Conservation (phyloP, 352 stramenopile species). For the Phytopythium delawarense region DNA sequence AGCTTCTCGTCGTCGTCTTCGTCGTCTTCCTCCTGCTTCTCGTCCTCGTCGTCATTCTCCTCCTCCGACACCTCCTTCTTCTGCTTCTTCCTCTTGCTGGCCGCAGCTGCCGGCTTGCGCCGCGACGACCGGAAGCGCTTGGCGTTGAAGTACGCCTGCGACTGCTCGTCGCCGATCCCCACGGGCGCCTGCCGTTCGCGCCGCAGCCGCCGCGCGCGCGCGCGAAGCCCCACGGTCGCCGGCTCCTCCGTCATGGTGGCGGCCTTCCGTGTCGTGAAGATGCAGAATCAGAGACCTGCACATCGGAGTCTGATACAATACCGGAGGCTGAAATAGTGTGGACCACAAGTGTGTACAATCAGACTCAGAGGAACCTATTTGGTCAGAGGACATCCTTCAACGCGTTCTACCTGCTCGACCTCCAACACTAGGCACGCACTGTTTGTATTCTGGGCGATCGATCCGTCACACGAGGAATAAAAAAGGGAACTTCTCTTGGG, state of each 20-base stretch:
- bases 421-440: too few relatives aligned
- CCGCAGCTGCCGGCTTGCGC: slow-evolving; percentile 8
- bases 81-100: background rate
- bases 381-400: too few relatives aligned
- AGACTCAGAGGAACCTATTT: too few relatives aligned
- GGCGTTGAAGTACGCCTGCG: slow-evolving; percentile 39
- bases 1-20: slow-evolving; percentile 11
- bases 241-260: background rate
- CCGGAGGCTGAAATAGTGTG: too few relatives aligned
- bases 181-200: slow-evolving; percentile 9
- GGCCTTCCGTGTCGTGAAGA: too few relatives aligned
- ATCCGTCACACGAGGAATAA: slow-evolving; percentile 1
- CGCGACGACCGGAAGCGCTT: slow-evolving; percentile 19
- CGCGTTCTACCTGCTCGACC: background rate
- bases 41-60: background rate
- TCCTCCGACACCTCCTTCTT: slow-evolving; percentile 5
- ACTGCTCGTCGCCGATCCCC: slow-evolving; percentile 23
- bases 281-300: too few relatives aligned
- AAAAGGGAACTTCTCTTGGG: background rate
- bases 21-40: slow-evolving; percentile 5
- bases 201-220: slow-evolving; percentile 14
- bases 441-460: background rate
- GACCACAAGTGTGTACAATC: too few relatives aligned
- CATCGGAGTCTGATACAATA: background rate
- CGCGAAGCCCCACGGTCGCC: slow-evolving; percentile 12